phyloP scores from a whole-genome alignment of 169 alveolate genomes.

The Plasmodium berghei region DNA sequence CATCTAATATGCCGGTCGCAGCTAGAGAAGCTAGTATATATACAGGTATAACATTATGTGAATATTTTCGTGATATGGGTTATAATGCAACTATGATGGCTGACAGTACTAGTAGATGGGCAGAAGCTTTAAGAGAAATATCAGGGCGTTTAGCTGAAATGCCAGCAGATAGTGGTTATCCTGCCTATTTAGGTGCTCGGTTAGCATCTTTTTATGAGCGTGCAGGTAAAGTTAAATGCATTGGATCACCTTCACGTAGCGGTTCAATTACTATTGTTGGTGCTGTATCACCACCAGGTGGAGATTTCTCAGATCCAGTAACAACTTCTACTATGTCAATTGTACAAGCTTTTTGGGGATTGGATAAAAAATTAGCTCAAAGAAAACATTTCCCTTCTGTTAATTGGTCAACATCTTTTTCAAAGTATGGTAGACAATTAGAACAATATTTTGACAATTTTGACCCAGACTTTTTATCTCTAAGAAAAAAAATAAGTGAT shows the following conservation, averaged over 20 bases:
- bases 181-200: constrained; percentile 99
- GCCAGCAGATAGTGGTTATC: constrained; percentile 99
- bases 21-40: constrained; percentile 99
- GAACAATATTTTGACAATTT: constrained; percentile 95
- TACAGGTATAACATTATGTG: constrained; percentile 99
- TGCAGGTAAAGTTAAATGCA: constrained; percentile 96
- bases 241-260: constrained; percentile 98
- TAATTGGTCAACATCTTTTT: constrained; percentile 97
- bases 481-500: constrained; percentile 93
- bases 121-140: constrained; percentile 99
- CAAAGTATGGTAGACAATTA: constrained; percentile 96
- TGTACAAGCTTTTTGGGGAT: constrained; percentile 99
- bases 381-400: constrained; percentile 99
- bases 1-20: constrained; percentile 99
- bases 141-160: constrained; percentile 99
- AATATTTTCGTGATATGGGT: constrained; percentile 99
- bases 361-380: constrained; percentile 99
- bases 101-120: constrained; percentile 99
- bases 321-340: constrained; percentile 97
- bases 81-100: constrained; percentile 99
- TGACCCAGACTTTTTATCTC: constrained; percentile 94
- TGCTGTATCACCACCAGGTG: constrained; percentile 99
- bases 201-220: constrained; percentile 99
- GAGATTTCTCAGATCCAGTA: constrained; percentile 99
- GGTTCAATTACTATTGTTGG: constrained; percentile 99